Base-by-base conservation (phyloP, 208 protist genomes). In the Acanthamoeba divionensis region DNA sequence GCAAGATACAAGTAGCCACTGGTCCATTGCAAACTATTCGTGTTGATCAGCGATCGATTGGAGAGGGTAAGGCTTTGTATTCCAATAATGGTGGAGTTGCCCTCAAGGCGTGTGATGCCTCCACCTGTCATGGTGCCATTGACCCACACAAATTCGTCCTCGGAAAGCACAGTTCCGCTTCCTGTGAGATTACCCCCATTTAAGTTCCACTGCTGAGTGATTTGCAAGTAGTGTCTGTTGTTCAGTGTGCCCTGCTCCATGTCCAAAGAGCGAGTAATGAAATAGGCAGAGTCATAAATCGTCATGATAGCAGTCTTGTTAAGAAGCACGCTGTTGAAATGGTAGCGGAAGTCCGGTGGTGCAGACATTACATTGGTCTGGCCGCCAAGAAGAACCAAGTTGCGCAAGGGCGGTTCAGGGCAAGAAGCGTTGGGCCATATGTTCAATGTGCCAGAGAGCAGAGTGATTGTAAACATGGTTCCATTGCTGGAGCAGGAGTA, bases 351-450 rank as follows among this genome's bases (percentile, higher is more conserved):
- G 75, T 65, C 29, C 21, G 75, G 36, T 41, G 75, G 52, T 7
- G 75, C 75, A 21, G 44, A 36, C 75, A 52, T 63, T n/a, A 86
- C 31, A 57, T 67, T 86, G 75, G 50, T 44, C 29, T 33, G 33
- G 54, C 75, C 75, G 52, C 75, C 75, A 24, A 86, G 75, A 10
- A 86, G 47, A 41, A 66, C 36, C 13, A 86, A 41, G 45, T 86
- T 65, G 75, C 75, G 75, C 31, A 86, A 44, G 5, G 75, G 48
- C 12, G 29, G 54, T n/a, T 86, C 33, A 24, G 44, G 45, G 54
- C 75, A 86, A 21, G 75, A 67, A 15, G 52, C 21, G 45, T 86
- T 86, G 75, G 75, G 75, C 75, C 75, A 63, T 50, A 86, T 86
- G 75, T 67, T 63, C 36, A 86, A 57, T 57, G 75, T 86, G 75